A percentile compares a stretch with the other conserved stretches of the same genome.
phyloP scores from a whole-genome alignment of 1,284 basidiomycete genomes.

The Rhodotorula sp. region DNA sequence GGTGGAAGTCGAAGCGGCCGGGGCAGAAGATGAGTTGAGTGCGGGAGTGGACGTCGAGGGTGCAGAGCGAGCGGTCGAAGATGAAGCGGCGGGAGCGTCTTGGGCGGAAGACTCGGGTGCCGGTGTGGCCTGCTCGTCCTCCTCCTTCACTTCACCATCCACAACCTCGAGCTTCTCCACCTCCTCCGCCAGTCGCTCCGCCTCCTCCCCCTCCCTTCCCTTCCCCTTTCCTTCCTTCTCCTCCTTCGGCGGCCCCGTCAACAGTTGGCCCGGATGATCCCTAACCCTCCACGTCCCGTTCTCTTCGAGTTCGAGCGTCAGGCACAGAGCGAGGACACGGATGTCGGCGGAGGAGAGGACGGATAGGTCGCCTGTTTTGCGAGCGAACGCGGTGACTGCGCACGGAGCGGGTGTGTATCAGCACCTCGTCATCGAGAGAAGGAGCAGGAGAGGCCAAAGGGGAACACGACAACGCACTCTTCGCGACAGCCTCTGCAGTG shows the following conservation, averaged over 20 bases:
- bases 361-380: conserved; percentile 93
- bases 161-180: not conserved
- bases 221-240: conserved; percentile 29
- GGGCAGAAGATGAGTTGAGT: not conserved
- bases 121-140: not conserved
- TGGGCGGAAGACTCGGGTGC: not conserved
- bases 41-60: not conserved
- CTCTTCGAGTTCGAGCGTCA: conserved; percentile 61
- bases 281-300: conserved; percentile 56
- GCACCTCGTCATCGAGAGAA: not conserved
- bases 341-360: conserved; percentile 91
- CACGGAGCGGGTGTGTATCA: not conserved
- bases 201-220: conserved; percentile 33
- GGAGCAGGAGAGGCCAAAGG: not conserved
- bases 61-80: not conserved
- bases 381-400: conserved; percentile 79
- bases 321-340: conserved; percentile 69
- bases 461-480: conserved; percentile 58
- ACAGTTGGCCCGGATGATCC: conserved; percentile 50
- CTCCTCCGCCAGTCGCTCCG: conserved; percentile 20
- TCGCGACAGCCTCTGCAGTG: conserved; percentile 66
- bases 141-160: not conserved
- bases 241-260: conserved; percentile 36
- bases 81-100: not conserved
- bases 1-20: not conserved